Evolutionary conservation across 176 grass and related monocot species (phyloP).

Genomic region (Cocos nucifera): DNA sequence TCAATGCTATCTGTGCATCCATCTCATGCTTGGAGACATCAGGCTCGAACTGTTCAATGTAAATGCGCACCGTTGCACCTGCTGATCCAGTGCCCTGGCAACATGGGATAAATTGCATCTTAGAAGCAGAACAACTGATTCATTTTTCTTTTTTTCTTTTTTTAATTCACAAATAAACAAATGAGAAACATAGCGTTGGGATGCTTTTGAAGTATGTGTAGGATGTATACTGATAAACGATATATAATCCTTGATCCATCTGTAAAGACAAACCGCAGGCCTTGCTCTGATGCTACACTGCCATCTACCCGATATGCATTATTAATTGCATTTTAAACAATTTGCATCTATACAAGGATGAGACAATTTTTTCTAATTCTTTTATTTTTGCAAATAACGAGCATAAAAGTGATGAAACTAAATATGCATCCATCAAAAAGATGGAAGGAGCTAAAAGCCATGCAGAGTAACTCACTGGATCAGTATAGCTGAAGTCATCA

Average conservation of each 20-base stretch:
- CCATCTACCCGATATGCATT: conserved; percentile 54
- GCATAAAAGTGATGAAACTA: too few relatives aligned
- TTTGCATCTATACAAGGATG: too few relatives aligned
- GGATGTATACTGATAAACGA: conserved; percentile 58
- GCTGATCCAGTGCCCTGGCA: conserved; percentile 80
- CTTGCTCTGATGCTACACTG: conserved; percentile 59
- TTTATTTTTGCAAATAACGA: too few relatives aligned
- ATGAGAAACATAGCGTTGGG: too few relatives aligned
- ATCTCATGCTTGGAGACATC: conserved; percentile 54
- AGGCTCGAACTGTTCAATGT: conserved; percentile 75
- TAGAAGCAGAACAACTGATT: too few relatives aligned
- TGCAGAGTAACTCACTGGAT: conserved; percentile 34
- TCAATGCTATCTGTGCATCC: conserved; percentile 64
- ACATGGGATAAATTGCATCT: too few relatives aligned
- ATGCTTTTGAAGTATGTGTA: too few relatives aligned
- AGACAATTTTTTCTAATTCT: too few relatives aligned
- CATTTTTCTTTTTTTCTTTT: too few relatives aligned
- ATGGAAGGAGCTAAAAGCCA: too few relatives aligned
- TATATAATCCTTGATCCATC: conserved; percentile 85
- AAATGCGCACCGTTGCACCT: conserved; percentile 66
- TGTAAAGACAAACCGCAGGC: conserved; percentile 79
- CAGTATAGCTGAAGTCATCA: conserved; percentile 80
- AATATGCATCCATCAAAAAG: too few relatives aligned
- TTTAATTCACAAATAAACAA: too few relatives aligned
- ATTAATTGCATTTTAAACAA: conserved; percentile 1